A percentile compares a stretch with the other conserved stretches of the same genome.
Conservation (phyloP, 768 basidiomycete species). For the Lactifluus pinguis region DNA sequence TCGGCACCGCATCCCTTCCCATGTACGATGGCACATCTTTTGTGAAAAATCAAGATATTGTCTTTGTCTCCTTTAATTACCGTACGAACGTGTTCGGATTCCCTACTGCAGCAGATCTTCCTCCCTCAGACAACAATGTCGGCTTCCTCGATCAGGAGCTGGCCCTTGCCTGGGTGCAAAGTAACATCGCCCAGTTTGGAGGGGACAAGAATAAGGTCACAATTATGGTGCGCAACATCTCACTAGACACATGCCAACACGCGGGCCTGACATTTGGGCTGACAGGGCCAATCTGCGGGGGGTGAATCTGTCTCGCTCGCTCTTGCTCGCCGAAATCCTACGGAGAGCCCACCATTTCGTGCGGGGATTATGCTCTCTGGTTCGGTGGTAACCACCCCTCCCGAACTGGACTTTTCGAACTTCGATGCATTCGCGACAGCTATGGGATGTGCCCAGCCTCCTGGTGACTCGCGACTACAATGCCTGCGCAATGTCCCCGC, state of each 20-base stretch:
- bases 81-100: slow-evolving; percentile 13
- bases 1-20: slow-evolving; percentile 1
- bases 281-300: slow-evolving; percentile 10
- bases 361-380: slow-evolving; percentile 9
- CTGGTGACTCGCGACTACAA: slow-evolving; percentile 20
- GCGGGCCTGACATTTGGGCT: not conserved
- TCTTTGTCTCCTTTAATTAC: slow-evolving; percentile 11
- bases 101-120: slow-evolving; percentile 3
- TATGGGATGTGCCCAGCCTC: slow-evolving; percentile 17
- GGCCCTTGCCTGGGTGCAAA: slow-evolving; percentile 47
- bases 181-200: slow-evolving; percentile 51
- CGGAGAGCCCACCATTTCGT: not conserved
- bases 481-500: slow-evolving; percentile 23
- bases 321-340: not conserved
- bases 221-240: slow-evolving; percentile 21
- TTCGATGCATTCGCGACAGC: slow-evolving; percentile 6
- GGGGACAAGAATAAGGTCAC: slow-evolving; percentile 43
- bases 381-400: not conserved
- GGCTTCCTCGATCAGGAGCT: slow-evolving; percentile 16
- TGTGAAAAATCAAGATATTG: slow-evolving; percentile 8
- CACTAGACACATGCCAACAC: not conserved
- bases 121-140: not conserved
- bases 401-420: not conserved
- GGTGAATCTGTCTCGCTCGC: not conserved
- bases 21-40: slow-evolving; percentile 11